These are phyloP conservation scores for Quercus glauca DNA, from an alignment of 306 rosid species.

Conservation along the genomic window DNA sequence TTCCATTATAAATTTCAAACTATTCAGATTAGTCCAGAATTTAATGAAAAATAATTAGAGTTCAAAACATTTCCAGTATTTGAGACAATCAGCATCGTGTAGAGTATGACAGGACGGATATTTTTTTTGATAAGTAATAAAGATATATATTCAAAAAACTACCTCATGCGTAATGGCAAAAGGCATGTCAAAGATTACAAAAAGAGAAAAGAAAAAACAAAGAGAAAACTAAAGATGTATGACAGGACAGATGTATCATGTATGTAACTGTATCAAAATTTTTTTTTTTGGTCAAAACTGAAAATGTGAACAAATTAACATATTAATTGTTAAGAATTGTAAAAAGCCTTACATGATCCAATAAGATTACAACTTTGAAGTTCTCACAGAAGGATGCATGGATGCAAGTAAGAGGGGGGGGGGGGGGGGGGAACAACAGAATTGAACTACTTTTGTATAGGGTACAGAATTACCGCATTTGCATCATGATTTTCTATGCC, in stretches of 20 bases:
- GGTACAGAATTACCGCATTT: conserved; percentile 53
- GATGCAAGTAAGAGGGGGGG: conserved; percentile 16
- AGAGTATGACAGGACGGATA: background rate
- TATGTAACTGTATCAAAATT: background rate
- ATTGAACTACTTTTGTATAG: conserved; percentile 1
- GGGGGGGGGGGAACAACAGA: conserved; percentile 10
- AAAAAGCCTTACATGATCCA: conserved; percentile 10
- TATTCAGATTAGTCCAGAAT: no score
- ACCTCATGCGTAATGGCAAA: no score
- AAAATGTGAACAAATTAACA: background rate
- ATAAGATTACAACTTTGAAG: conserved; percentile 3
- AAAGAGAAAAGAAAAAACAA: no score
- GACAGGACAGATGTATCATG: background rate
- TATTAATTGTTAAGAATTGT: background rate
- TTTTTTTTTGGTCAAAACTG: background rate
- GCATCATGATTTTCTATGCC: conserved; percentile 83
- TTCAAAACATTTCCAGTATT: no score
- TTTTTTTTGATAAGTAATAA: no score
- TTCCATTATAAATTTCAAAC: background rate
- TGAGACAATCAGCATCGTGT: background rate
- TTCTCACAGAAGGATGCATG: background rate
- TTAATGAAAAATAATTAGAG: no score
- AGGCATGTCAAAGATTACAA: no score
- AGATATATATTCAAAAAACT: no score
- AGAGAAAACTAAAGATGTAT: no score